These are phyloP conservation scores for Hyaloperonospora arabidopsidis DNA, from an alignment of 352 stramenopile species.

Conservation along the genomic window DNA sequence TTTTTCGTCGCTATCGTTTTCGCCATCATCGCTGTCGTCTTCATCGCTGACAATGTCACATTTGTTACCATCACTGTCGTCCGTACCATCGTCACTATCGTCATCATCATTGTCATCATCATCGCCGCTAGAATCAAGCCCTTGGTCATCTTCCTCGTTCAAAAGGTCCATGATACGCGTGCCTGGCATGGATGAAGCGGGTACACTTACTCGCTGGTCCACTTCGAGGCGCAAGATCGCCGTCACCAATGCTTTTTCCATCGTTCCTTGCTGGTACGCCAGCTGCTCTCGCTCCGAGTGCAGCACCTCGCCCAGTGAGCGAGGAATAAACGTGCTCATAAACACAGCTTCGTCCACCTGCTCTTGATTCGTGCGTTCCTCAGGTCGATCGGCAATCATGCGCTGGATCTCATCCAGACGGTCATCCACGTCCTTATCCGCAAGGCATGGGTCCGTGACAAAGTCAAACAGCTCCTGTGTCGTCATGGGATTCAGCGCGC, in stretches of 20 bases:
- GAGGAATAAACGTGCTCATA: slow-evolving; percentile 90
- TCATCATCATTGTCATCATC: slow-evolving; percentile 32
- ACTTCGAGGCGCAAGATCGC: slow-evolving; percentile 76
- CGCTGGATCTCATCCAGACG: slow-evolving; percentile 88
- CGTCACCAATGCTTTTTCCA: slow-evolving; percentile 73
- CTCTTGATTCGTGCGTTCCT: slow-evolving; percentile 54
- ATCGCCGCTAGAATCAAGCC: slow-evolving; percentile 45
- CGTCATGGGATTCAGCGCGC: slow-evolving; percentile 88
- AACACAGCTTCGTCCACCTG: slow-evolving; percentile 92
- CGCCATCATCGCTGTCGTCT: slow-evolving; percentile 29
- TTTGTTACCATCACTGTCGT: slow-evolving; percentile 36
- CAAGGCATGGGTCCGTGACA: slow-evolving; percentile 74
- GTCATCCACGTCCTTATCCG: slow-evolving; percentile 72
- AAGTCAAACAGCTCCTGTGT: slow-evolving; percentile 96
- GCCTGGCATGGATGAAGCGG: slow-evolving; percentile 22
- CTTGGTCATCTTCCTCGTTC: slow-evolving; percentile 46
- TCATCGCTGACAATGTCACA: slow-evolving; percentile 27
- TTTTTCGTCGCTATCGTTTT: slow-evolving; percentile 15
- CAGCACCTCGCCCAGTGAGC: slow-evolving; percentile 91
- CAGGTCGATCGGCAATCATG: slow-evolving; percentile 65
- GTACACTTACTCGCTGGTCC: slow-evolving; percentile 13
- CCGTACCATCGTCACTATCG: slow-evolving; percentile 27
- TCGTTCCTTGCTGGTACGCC: slow-evolving; percentile 77
- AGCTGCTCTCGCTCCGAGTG: slow-evolving; percentile 82
- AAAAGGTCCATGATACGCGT: slow-evolving; percentile 68